A percentile compares a stretch with the other conserved stretches of the same genome.
Evolutionary conservation across 2,329 filamentous ascomycete species (phyloP).

Genomic region (Cadophora gregata): DNA sequence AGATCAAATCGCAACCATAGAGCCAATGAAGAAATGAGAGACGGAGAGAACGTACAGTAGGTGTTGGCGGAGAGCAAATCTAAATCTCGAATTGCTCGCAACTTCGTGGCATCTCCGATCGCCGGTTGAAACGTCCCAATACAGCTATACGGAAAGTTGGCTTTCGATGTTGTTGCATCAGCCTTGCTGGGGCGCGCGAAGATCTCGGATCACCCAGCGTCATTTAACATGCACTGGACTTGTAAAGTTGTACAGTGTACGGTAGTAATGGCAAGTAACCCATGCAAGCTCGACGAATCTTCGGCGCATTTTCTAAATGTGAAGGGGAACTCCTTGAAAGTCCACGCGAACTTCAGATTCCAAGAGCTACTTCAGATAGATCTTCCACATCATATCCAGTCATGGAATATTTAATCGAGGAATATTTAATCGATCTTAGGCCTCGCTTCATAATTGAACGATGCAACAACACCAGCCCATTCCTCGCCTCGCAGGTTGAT

Average conservation of each 20-base stretch:
- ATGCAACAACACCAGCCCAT: background rate
- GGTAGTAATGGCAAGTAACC: background rate
- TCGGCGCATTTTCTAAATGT: background rate
- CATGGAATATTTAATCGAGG: background rate
- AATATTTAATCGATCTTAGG: background rate
- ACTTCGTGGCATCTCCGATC: conserved; percentile 35
- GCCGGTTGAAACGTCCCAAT: conserved; percentile 30
- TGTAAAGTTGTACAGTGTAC: no score
- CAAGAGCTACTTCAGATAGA: background rate
- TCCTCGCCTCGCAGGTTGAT: background rate
- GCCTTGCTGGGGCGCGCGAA: conserved; percentile 32
- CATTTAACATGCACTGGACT: background rate
- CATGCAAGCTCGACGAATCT: conserved; percentile 7
- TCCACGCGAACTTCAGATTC: conserved; percentile 4
- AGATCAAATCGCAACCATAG: background rate
- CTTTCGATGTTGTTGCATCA: conserved; percentile 15
- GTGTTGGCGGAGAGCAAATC: background rate
- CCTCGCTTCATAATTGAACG: background rate
- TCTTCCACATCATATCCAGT: background rate
- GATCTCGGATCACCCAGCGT: conserved; percentile 20
- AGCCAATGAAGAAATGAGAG: background rate
- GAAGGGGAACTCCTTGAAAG: conserved; percentile 1
- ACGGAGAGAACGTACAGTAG: background rate
- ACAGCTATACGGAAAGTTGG: background rate
- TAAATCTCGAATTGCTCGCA: conserved; percentile 29